Evolutionary conservation across 2,329 filamentous ascomycete genomes (phyloP).

Genomic region (Sarocladium oryzae): DNA sequence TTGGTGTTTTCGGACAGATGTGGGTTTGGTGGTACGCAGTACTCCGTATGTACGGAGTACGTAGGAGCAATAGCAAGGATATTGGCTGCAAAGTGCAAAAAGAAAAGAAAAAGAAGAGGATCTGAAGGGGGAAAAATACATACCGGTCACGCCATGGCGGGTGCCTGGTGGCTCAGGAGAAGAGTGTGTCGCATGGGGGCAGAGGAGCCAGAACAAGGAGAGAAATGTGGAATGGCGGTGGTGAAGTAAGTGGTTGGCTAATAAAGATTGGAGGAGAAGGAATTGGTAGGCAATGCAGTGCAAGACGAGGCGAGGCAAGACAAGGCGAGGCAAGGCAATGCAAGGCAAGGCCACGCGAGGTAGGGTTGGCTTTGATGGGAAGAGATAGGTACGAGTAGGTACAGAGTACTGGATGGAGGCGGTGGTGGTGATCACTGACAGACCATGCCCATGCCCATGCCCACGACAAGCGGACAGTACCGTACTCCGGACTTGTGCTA

Average conservation of each 20-base stretch:
- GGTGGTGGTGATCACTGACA: not conserved
- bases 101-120: not conserved
- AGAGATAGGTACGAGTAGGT: too few relatives aligned
- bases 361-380: too few relatives aligned
- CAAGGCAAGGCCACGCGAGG: too few relatives aligned
- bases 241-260: not conserved
- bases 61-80: too few relatives aligned
- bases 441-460: too few relatives aligned
- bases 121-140: not conserved
- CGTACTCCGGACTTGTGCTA: too few relatives aligned
- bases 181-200: not conserved
- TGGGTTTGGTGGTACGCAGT: too few relatives aligned
- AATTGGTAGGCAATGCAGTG: not conserved
- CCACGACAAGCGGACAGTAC: too few relatives aligned
- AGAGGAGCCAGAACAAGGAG: not conserved
- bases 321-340: too few relatives aligned
- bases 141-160: conserved; percentile 4
- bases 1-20: not conserved
- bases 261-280: not conserved
- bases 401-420: not conserved
- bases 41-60: too few relatives aligned
- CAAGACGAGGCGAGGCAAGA: too few relatives aligned
- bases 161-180: not conserved
- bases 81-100: not conserved
- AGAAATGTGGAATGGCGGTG: not conserved